Evolutionary conservation across 2,329 filamentous ascomycete species (phyloP), one percentile per base, ranked within the genome.

Genomic region (Talaromyces sp.): DNA sequence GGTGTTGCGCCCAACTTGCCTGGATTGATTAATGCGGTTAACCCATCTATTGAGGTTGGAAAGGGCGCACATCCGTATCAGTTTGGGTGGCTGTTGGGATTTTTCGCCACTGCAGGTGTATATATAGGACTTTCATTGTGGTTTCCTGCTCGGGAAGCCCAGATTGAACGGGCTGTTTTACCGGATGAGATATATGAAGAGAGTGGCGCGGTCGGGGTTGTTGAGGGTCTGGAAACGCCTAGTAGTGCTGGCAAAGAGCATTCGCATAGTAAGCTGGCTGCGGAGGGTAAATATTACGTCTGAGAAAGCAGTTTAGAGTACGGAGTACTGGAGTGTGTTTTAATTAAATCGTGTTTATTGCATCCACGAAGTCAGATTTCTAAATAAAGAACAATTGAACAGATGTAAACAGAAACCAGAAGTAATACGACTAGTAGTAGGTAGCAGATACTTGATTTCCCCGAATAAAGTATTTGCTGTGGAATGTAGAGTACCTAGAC

Each of bases 41-140:
- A 76, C 51, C 40, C 58, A 0, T 50, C 53, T 10, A 62, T 75
- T 30, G 40, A 65, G 11, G 67, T 75, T 1, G 77, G 78, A 0
- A 70, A 72, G 0, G 85, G 86, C 0, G 71, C 76, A 0, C 79
- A 82, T 57, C 72, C 86, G 4, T 88, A 87, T 64, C 77, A 80
- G 22, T 85, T 88, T 64, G 84, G 86, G n/a, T 88, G 85, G 81
- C 65, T 88, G 16, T 77, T 86, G 44, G 86, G 85, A 0, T 87
- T 88, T 57, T 71, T 79, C 9, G 74, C 69, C 0, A 83, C 82
- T 7, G 79, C 81, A 17, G 45, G 83, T 3, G 75, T 87, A 0
- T 88, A 88, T 69, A 71, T 80, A 9, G 61, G 56, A 0, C 61
- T 87, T 17, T 81, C 75, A 43, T 72, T 70, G 52, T 60, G 71